phyloP scores from a whole-genome alignment of 2,329 filamentous ascomycete species.

The Hyphodiscus sp. region DNA sequence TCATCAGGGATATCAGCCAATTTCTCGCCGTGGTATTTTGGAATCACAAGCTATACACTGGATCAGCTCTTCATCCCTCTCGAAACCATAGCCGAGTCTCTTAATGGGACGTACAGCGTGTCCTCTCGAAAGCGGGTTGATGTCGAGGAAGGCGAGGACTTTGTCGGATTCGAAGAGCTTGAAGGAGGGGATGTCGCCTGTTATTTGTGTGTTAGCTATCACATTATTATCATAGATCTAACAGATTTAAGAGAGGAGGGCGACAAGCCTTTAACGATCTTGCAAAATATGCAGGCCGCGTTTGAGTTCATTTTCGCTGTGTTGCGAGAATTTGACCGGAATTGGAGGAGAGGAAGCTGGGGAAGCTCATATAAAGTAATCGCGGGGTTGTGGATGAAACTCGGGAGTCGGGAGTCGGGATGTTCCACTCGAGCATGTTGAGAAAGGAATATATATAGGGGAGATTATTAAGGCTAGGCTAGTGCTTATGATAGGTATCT shows the following conservation, averaged over 20 bases:
- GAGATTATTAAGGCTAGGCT: too few relatives aligned
- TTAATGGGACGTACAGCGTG: conserved; percentile 66
- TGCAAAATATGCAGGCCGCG: conserved; percentile 89
- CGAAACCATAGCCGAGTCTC: background rate
- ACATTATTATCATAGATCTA: background rate
- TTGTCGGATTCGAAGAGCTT: conserved; percentile 95
- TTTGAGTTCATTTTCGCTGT: background rate
- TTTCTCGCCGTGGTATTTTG: conserved; percentile 90
- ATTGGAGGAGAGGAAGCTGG: background rate
- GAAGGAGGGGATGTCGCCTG: conserved; percentile 92
- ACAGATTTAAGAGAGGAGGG: conserved; percentile 11
- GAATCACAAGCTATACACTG: conserved; percentile 69
- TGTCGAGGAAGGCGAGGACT: conserved; percentile 92
- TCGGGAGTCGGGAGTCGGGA: background rate
- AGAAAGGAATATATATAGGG: too few relatives aligned
- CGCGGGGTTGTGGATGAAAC: background rate
- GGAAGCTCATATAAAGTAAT: background rate
- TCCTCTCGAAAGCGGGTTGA: conserved; percentile 79
- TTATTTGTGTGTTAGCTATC: conserved; percentile 7
- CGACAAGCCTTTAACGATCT: conserved; percentile 79
- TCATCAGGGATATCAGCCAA: conserved; percentile 91
- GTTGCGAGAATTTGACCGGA: background rate
- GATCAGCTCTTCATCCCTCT: background rate
- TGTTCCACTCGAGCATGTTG: too few relatives aligned
- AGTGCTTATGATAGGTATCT: too few relatives aligned